Conservation (phyloP, 495 filamentous ascomycete genomes). For the Extremus antarcticus region DNA sequence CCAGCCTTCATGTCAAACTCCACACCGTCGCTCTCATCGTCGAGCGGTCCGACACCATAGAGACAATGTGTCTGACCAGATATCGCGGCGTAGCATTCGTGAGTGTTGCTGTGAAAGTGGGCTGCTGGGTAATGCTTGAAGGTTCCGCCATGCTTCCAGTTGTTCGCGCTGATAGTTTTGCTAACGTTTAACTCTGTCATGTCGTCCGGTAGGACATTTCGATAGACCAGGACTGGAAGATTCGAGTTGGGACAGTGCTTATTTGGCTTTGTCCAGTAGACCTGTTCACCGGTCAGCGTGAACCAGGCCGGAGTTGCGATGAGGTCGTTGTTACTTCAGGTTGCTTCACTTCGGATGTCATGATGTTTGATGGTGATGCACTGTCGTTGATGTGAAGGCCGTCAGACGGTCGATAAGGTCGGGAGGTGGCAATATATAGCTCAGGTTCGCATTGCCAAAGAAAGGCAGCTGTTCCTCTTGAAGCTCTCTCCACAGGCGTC, state of each 20-base stretch:
- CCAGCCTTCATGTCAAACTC: slow-evolving; percentile 26
- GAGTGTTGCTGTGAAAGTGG: slow-evolving; percentile 33
- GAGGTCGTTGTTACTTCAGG: not conserved
- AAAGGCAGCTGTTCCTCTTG: not conserved
- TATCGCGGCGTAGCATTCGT: slow-evolving; percentile 35
- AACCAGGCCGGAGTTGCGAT: not conserved
- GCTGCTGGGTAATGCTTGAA: slow-evolving; percentile 29
- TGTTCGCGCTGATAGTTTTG: slow-evolving; percentile 27
- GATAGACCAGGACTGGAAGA: slow-evolving; percentile 34
- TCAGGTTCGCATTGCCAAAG: not conserved
- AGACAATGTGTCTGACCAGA: slow-evolving; percentile 26
- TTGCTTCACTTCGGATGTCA: not conserved
- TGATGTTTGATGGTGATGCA: too few relatives aligned
- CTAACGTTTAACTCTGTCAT: slow-evolving; percentile 19
- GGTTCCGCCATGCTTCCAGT: slow-evolving; percentile 31
- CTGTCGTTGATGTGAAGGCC: too few relatives aligned
- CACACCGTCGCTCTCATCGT: slow-evolving; percentile 24
- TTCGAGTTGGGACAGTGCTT: slow-evolving; percentile 33
- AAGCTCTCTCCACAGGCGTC: not conserved
- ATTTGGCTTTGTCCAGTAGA: slow-evolving; percentile 26
- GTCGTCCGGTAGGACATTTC: slow-evolving; percentile 25
- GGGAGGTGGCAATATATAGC: not conserved
- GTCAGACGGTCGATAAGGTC: too few relatives aligned
- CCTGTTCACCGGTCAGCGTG: slow-evolving; percentile 5
- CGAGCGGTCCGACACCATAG: slow-evolving; percentile 29